Evolutionary conservation across 768 basidiomycete genomes (phyloP), one percentile per base, ranked within the genome.

Genomic region (Kwoniella botswanensis): DNA sequence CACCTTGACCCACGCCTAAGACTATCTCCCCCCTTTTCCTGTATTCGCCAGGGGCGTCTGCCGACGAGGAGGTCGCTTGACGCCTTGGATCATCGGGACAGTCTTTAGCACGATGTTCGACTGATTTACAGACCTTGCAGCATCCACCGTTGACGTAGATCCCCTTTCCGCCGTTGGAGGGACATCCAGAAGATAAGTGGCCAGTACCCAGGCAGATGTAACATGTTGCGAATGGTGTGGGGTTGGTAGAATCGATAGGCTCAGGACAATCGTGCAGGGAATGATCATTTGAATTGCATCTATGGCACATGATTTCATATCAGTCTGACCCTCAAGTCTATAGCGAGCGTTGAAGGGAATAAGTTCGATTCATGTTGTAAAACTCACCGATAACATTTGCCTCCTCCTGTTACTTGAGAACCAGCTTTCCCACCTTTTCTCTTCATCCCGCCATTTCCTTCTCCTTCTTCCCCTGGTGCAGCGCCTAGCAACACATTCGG

Each of bases 91-190:
- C 71, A 42, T 71, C 84, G 17, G 84, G 86, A 80, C 95, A 98
- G 82, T 96, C 89, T 78, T 88, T 92, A 0, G 93, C 93, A 7
- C 95, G 87, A 84, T 97, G 95, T 2, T 88, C 87, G 5, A 90
- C 94, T 67, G 92, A 89, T 9, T 90, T 89, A 78, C 95, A 98
- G 10, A 97, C 86, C 78, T 93, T 95, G 79, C 95, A 98, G 68
- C 86, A 88, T 2, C 95, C 95, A 26, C 94, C 94, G 70, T 96
- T 91, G 0, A 93, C 93, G 76, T 97, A 97, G 26, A 96, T 86
- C 0, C 94, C 93, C 75, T 88, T 91, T 0, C 86, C 87, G 72
- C 88, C 87, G 79, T 97, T 97, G 76, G 90, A 84, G 0, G 92
- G 91, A 83, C 95, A 98, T 15, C 88, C 84, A 1, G 92, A 90